These are phyloP conservation scores for Aspergillus sp. DNA, from an alignment of 2,329 filamentous ascomycete species.

Conservation along the genomic window DNA sequence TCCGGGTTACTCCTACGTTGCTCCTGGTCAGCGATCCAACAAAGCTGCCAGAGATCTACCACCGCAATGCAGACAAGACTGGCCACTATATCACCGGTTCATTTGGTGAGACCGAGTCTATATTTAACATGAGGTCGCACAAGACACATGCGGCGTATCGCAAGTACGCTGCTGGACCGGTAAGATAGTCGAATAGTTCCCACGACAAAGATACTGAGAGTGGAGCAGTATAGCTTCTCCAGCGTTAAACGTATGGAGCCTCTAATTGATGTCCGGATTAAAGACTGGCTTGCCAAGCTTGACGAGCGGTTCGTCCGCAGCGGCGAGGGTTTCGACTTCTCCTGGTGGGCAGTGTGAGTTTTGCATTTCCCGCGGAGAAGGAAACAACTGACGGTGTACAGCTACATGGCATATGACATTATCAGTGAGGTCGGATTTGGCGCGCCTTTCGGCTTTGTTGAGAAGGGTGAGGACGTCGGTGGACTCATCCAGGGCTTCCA, in stretches of 20 bases:
- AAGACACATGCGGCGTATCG: conserved; percentile 53
- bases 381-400: conserved; percentile 10
- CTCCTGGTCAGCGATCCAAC: conserved; percentile 55
- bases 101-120: conserved; percentile 55
- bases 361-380: no score
- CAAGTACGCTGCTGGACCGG: conserved; percentile 54
- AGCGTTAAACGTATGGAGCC: conserved; percentile 62
- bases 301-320: conserved; percentile 47
- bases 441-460: conserved; percentile 57
- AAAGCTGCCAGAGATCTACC: conserved; percentile 58
- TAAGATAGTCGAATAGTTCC: conserved; percentile 17
- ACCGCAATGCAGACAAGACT: conserved; percentile 56
- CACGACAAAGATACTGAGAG: conserved; percentile 1
- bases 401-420: conserved; percentile 58
- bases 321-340: conserved; percentile 53
- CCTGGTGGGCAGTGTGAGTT: conserved; percentile 53
- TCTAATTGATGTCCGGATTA: conserved; percentile 53
- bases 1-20: conserved; percentile 55
- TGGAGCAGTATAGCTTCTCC: conserved; percentile 50
- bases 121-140: conserved; percentile 60
- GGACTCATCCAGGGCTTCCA: conserved; percentile 57
- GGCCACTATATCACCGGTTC: conserved; percentile 60
- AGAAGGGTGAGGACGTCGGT: conserved; percentile 52
- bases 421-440: conserved; percentile 59
- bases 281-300: conserved; percentile 53